Evolutionary conservation across 768 basidiomycete species (phyloP), one percentile per base, ranked within the genome.

Genomic region (Boletus subcaerulescens): DNA sequence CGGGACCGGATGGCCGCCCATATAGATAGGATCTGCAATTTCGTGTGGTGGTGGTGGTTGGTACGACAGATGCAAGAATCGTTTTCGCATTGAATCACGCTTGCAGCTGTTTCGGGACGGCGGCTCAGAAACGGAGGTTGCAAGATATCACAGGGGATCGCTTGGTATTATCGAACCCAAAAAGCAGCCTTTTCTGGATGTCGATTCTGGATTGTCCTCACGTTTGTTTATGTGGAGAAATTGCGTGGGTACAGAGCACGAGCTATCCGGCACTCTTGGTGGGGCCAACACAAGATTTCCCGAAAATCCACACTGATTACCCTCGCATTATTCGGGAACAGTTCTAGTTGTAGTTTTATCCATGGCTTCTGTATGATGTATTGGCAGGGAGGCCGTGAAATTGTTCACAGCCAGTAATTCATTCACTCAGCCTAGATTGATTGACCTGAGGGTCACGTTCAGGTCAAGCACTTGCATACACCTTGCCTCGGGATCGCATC

Each of bases 1-100:
- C 49, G 6, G 71, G 71, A 0, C 68, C 58, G 12, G 72, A 74
- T 49, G 68, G 67, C 8, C 57, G 45, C 20, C 59, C 67, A 39
- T 73, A 73, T 36, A 56, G 65, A 12, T 75, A 73, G 74, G 53
- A 59, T 9, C 52, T 73, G 46, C 49, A 59, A 5, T 46, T 47
- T 9, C 26, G 11, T 7, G 36, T 45, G 0, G 62, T 62, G 0
- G 62, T 60, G 4, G 53, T 60, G n/a, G n/a, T n/a, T n/a, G 41
- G 62, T 38, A 3, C 20, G 14, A 14, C 18, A 5, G 2, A 22
- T 13, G 8, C 18, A 7, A 12, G 17, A 3, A 36, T 29, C 4
- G 3, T 10, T n/a, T 15, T 20, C 26, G 6, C 10, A 8, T n/a
- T 33, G 13, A 57, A 24, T 39, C 6, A 13, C 15, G 12, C 3